Conservation (phyloP, 805 yeast species). For the Maudiozyma barnettii region DNA sequence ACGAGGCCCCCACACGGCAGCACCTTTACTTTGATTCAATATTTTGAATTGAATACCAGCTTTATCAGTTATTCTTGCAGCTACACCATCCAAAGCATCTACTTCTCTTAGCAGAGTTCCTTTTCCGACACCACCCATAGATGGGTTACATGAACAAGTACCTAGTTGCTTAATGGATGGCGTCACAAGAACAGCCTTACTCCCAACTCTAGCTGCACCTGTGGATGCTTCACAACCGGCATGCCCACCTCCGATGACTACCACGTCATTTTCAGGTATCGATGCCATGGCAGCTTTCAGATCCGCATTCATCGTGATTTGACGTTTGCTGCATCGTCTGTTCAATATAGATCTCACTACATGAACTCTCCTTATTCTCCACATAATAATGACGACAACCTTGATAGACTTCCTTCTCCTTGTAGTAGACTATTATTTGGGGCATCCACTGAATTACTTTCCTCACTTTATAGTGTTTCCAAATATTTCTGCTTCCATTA, state of each 20-base stretch:
- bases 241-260: slow-evolving; percentile 96
- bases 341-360: background rate
- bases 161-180: slow-evolving; percentile 73
- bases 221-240: slow-evolving; percentile 98
- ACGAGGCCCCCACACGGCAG: slow-evolving; percentile 97
- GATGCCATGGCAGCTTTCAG: slow-evolving; percentile 5
- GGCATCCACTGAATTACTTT: too few relatives aligned
- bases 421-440: too few relatives aligned
- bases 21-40: slow-evolving; percentile 74
- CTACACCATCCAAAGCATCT: slow-evolving; percentile 93
- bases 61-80: slow-evolving; percentile 74
- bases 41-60: slow-evolving; percentile 91
- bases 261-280: slow-evolving; percentile 35
- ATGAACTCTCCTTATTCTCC: background rate
- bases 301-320: slow-evolving; percentile 9
- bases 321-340: background rate
- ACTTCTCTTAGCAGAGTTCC: slow-evolving; percentile 88
- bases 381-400: background rate
- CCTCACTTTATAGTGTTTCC: too few relatives aligned
- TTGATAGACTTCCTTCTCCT: too few relatives aligned
- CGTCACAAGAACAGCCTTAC: slow-evolving; percentile 48
- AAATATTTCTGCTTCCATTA: too few relatives aligned
- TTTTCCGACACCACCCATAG: slow-evolving; percentile 97
- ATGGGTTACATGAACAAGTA: slow-evolving; percentile 93
- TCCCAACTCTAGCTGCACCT: slow-evolving; percentile 81